Conservation (phyloP, 2,329 filamentous ascomycete genomes). For the Sporothrix brunneoviolacea region DNA sequence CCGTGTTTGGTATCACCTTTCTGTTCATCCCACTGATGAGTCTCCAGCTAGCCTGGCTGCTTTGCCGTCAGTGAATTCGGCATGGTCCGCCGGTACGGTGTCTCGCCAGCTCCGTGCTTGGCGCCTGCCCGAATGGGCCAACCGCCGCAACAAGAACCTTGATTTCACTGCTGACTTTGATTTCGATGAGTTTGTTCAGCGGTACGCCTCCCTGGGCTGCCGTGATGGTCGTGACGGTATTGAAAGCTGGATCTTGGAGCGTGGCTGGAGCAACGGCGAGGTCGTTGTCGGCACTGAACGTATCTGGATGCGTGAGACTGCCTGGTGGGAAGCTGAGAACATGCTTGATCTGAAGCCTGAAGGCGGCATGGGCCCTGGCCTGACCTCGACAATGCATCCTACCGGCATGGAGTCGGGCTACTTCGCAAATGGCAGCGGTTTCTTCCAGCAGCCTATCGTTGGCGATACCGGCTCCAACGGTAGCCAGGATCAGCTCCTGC, state of each 20-base stretch:
- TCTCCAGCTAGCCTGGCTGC: constrained; percentile 67
- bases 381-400: constrained; percentile 33
- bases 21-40: constrained; percentile 86
- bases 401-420: constrained; percentile 66
- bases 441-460: constrained; percentile 60
- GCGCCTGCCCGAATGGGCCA: constrained; percentile 94
- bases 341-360: constrained; percentile 85
- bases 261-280: constrained; percentile 97
- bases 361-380: constrained; percentile 24
- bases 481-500: constrained; percentile 68
- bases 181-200: constrained; percentile 78
- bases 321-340: constrained; percentile 97
- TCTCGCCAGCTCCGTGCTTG: constrained; percentile 89
- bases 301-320: constrained; percentile 87
- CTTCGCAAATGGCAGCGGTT: constrained; percentile 58
- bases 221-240: constrained; percentile 86
- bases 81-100: constrained; percentile 89
- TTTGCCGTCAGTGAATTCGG: constrained; percentile 64
- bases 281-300: constrained; percentile 85
- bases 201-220: constrained; percentile 79
- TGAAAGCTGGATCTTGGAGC: constrained; percentile 87
- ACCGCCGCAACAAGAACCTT: constrained; percentile 79
- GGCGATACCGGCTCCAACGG: constrained; percentile 55
- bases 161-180: constrained; percentile 98
- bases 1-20: constrained; percentile 91